phyloP scores from a whole-genome alignment of 129 eudicot species.

The carrot (Daucus carota) region DNA sequence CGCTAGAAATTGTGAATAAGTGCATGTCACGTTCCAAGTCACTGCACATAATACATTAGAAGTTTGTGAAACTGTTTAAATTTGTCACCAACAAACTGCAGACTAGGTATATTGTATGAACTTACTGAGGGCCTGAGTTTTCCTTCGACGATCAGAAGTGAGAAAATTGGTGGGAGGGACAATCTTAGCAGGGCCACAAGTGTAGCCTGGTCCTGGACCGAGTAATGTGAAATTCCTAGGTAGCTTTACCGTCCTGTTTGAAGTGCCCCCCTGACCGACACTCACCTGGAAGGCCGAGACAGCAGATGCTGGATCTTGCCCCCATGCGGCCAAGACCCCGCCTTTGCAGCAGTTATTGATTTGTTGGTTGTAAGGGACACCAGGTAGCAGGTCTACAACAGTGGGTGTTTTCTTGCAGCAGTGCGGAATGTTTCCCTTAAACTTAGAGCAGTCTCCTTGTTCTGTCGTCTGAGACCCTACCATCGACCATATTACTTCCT shows the following conservation, averaged over 20 bases:
- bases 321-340: slow-evolving; percentile 75
- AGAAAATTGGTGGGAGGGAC: slow-evolving; percentile 76
- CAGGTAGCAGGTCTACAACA: slow-evolving; percentile 75
- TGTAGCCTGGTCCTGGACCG: slow-evolving; percentile 97
- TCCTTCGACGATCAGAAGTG: slow-evolving; percentile 63
- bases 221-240: slow-evolving; percentile 81
- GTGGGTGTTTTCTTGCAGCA: slow-evolving; percentile 87
- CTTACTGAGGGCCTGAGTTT: slow-evolving; percentile 82
- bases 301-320: slow-evolving; percentile 62
- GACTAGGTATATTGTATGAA: neutral
- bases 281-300: slow-evolving; percentile 76
- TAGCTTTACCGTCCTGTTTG: slow-evolving; percentile 74
- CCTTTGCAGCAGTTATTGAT: slow-evolving; percentile 83
- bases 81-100: neutral
- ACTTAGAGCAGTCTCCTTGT: slow-evolving; percentile 95
- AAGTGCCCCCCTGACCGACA: slow-evolving; percentile 77
- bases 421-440: slow-evolving; percentile 84
- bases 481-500: slow-evolving; percentile 89
- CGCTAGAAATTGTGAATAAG: slow-evolving; percentile 38
- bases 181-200: slow-evolving; percentile 83
- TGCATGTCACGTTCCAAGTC: slow-evolving; percentile 51
- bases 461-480: slow-evolving; percentile 86
- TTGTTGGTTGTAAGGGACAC: slow-evolving; percentile 88
- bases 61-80: neutral
- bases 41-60: slow-evolving; percentile 21